Conservation (phyloP, 2,329 filamentous ascomycete species). For the Trichoderma citrinoviride region DNA sequence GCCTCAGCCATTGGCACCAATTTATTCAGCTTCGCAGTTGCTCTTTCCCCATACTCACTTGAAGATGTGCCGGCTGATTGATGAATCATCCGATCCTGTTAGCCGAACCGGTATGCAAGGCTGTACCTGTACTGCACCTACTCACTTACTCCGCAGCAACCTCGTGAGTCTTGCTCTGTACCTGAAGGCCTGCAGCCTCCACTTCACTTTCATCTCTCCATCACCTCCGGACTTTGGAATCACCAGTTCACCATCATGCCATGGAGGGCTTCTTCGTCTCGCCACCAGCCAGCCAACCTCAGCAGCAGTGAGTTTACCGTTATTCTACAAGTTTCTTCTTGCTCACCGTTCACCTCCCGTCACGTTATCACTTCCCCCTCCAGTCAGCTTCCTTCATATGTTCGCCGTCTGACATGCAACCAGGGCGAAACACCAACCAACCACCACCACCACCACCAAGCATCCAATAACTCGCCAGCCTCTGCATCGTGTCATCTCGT, state of each 20-base stretch:
- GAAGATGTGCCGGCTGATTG: background rate
- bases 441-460: slow-evolving; percentile 1
- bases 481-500: background rate
- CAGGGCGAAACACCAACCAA: background rate
- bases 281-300: too few species aligned
- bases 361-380: background rate
- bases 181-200: too few species aligned
- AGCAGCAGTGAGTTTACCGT: too few species aligned
- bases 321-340: background rate
- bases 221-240: too few species aligned
- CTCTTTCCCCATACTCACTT: background rate
- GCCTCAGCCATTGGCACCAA: background rate
- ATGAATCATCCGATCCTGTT: background rate
- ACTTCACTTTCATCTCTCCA: too few species aligned
- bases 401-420: background rate
- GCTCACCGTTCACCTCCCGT: too few species aligned
- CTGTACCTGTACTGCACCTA: background rate
- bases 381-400: background rate
- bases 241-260: too few species aligned
- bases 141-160: background rate
- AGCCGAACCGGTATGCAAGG: background rate
- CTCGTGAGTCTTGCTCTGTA: background rate
- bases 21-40: background rate
- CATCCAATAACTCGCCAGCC: background rate
- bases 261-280: too few species aligned